Evolutionary conservation across 1,284 basidiomycete species (phyloP).

Genomic region (Trametes hirsuta): DNA sequence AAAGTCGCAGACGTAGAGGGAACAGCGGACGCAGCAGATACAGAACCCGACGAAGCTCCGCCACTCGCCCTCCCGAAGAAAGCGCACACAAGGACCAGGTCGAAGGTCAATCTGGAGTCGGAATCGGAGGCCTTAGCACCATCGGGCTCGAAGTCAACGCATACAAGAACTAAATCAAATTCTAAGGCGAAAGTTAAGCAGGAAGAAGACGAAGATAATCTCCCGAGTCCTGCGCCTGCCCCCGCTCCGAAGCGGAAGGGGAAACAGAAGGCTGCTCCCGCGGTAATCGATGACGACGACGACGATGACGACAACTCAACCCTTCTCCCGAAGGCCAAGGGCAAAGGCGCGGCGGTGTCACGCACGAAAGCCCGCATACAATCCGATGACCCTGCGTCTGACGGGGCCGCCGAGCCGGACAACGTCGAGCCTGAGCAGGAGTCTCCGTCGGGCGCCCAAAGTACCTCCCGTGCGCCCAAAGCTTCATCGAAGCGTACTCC

Average conservation of each 20-base stretch:
- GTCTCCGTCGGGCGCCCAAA: not conserved
- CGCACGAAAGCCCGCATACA: conserved; percentile 13
- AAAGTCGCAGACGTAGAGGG: conserved; percentile 9
- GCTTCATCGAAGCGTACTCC: conserved; percentile 13
- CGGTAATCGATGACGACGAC: not conserved
- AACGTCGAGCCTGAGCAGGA: not conserved
- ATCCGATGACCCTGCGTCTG: not conserved
- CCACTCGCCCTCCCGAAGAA: conserved; percentile 18
- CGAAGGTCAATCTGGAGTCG: conserved; percentile 25
- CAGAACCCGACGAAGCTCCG: conserved; percentile 7
- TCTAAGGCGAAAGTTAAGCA: conserved; percentile 17
- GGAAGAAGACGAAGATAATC: conserved; percentile 7
- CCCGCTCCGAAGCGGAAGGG: conserved; percentile 9
- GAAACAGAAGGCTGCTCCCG: conserved; percentile 4
- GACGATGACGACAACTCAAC: conserved; percentile 10
- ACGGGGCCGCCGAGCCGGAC: not conserved
- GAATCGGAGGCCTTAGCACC: conserved; percentile 22
- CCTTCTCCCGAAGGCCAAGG: conserved; percentile 12
- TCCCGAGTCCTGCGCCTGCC: not conserved
- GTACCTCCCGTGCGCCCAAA: conserved; percentile 11
- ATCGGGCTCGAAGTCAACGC: conserved; percentile 17
- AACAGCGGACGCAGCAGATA: conserved; percentile 3
- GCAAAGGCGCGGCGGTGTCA: conserved; percentile 4
- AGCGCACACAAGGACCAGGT: conserved; percentile 26
- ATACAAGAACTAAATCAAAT: conserved; percentile 24